A percentile compares a stretch with the other conserved stretches of the same genome.
Conservation (phyloP, 2,329 filamentous ascomycete species). For the Aspergillus oerlinghausenensis region DNA sequence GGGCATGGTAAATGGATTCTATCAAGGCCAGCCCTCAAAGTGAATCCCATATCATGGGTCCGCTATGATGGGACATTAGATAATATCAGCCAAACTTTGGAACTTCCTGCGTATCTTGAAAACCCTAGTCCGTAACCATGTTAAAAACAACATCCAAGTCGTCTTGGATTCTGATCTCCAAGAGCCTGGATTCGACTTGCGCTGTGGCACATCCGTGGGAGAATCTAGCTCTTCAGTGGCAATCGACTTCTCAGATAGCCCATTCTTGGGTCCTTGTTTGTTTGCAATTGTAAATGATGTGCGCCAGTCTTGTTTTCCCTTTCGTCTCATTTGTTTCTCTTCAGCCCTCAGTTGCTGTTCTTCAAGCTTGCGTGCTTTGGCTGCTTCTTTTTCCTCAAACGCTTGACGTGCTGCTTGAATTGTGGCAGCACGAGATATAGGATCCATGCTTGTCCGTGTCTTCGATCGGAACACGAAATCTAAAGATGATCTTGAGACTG, state of each 20-base stretch:
- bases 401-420: conserved; percentile 54
- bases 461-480: conserved; percentile 53
- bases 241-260: conserved; percentile 19
- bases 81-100: conserved; percentile 20
- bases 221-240: conserved; percentile 1
- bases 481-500: conserved; percentile 52
- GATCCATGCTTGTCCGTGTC: conserved; percentile 48
- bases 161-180: conserved; percentile 33
- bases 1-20: background rate
- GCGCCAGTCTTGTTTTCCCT: conserved; percentile 33
- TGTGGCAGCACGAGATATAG: conserved; percentile 51
- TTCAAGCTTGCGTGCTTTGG: conserved; percentile 52
- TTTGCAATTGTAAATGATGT: conserved; percentile 19
- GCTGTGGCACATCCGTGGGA: conserved; percentile 3
- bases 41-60: background rate
- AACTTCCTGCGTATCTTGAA: conserved; percentile 45
- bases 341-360: conserved; percentile 48
- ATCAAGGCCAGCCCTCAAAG: background rate
- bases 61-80: background rate
- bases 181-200: conserved; percentile 13
- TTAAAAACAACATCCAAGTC: conserved; percentile 52
- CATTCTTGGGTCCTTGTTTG: conserved; percentile 11
- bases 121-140: conserved; percentile 53
- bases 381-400: conserved; percentile 56
- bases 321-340: conserved; percentile 41